Evolutionary conservation across 768 basidiomycete species (phyloP).

Genomic region (Calvatia gigantea): DNA sequence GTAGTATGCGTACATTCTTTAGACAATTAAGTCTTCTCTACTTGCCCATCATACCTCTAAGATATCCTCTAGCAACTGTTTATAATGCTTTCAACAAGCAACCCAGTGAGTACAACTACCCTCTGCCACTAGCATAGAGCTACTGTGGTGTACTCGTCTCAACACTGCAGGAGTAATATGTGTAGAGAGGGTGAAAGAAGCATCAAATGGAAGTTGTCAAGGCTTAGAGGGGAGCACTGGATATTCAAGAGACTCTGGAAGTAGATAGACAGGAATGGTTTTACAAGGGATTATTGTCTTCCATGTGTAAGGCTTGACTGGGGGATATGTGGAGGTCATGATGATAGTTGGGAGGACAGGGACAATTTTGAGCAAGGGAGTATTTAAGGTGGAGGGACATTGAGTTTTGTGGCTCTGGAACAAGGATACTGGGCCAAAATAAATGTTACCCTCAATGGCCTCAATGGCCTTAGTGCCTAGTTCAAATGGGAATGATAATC

Average conservation of each 20-base stretch:
- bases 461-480: no score
- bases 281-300: conserved; percentile 19
- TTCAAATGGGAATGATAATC: no score
- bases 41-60: no score
- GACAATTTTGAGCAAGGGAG: neutral
- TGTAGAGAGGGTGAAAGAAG: conserved; percentile 42
- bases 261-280: conserved; percentile 33
- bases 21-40: no score
- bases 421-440: neutral
- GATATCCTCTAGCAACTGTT: no score
- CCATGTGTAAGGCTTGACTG: conserved; percentile 10
- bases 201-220: conserved; percentile 29
- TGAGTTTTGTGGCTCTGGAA: neutral
- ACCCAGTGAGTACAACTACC: no score
- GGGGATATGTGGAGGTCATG: conserved; percentile 12
- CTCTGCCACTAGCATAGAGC: no score
- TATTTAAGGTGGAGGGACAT: neutral
- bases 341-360: neutral
- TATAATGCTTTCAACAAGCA: no score
- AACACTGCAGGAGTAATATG: conserved; percentile 55
- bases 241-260: conserved; percentile 26
- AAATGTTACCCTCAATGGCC: no score
- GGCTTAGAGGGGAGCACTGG: conserved; percentile 39
- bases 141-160: no score
- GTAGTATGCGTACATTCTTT: no score